Conservation (phyloP, 441 rosid genomes). For the Populus hybrid region DNA sequence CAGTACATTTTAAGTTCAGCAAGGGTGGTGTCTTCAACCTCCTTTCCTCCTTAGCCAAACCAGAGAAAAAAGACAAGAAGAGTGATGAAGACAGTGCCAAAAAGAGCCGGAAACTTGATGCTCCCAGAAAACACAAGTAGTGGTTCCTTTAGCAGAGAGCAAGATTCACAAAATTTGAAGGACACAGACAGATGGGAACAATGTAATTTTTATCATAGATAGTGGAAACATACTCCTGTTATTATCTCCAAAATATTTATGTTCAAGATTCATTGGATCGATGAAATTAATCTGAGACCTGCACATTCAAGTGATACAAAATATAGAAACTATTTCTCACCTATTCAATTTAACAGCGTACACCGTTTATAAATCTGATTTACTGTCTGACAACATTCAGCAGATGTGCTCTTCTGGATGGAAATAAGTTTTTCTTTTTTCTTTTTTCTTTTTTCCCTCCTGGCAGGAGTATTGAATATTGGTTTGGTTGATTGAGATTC, state of each 20-base stretch:
- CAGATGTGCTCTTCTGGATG: no score
- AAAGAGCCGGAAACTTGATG: constrained; percentile 12
- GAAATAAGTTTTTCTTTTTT: background rate
- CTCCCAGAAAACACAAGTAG: constrained; percentile 19
- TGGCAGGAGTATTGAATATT: background rate
- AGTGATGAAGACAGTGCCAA: constrained; percentile 25
- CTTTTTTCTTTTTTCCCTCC: background rate
- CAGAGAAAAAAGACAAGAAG: constrained; percentile 44
- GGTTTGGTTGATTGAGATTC: background rate
- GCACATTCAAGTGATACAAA: background rate
- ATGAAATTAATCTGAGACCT: background rate
- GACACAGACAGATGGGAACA: background rate
- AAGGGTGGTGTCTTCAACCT: constrained; percentile 25
- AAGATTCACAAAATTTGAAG: background rate
- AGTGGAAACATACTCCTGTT: background rate
- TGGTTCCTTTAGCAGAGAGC: constrained; percentile 19
- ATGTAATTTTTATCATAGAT: constrained; percentile 5
- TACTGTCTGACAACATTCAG: background rate
- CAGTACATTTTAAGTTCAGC: constrained; percentile 16
- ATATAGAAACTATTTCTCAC: background rate
- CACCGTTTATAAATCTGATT: background rate
- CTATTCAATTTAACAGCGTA: background rate
- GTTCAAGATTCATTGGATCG: background rate
- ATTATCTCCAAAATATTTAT: background rate
- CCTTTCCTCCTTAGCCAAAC: constrained; percentile 25